phyloP scores from a whole-genome alignment of 805 yeast species.

The Blastobotrys chiropterorum region DNA sequence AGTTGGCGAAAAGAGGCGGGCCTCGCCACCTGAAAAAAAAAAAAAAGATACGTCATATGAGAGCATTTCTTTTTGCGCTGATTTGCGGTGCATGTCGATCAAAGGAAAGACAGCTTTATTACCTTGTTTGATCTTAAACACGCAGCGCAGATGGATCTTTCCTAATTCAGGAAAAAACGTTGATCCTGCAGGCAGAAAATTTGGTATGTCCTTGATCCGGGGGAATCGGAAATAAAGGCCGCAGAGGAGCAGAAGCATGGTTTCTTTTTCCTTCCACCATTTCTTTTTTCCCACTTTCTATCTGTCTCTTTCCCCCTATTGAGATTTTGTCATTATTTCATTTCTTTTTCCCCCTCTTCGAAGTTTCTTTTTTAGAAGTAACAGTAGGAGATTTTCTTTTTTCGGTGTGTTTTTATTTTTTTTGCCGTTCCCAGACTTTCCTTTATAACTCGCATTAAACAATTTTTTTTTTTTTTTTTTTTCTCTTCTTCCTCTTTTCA shows the following conservation, averaged over 20 bases:
- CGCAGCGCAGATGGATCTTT: neutral
- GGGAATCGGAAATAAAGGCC: neutral
- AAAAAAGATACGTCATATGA: neutral
- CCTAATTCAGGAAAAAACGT: neutral
- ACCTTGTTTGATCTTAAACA: neutral
- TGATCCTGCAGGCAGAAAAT: neutral
- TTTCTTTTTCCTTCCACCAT: neutral
- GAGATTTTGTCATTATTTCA: neutral
- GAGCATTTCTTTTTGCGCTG: neutral
- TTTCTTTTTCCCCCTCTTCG: neutral
- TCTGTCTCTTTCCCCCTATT: neutral
- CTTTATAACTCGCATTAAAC: neutral
- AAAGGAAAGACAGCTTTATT: neutral
- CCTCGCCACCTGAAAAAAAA: neutral
- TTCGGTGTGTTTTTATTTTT: neutral
- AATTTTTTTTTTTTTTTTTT: neutral
- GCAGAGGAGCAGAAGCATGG: neutral
- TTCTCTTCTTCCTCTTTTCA: neutral
- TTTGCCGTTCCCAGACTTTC: neutral
- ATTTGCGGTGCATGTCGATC: neutral
- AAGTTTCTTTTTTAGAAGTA: neutral
- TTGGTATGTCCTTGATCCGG: neutral
- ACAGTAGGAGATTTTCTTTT: neutral
- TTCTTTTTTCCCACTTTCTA: neutral
- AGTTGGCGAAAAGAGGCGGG: neutral